Percentiles rank a stretch among this genome's conserved stretches.
Conservation (phyloP, 2,329 filamentous ascomycete species). For the Colletotrichum camelliae region DNA sequence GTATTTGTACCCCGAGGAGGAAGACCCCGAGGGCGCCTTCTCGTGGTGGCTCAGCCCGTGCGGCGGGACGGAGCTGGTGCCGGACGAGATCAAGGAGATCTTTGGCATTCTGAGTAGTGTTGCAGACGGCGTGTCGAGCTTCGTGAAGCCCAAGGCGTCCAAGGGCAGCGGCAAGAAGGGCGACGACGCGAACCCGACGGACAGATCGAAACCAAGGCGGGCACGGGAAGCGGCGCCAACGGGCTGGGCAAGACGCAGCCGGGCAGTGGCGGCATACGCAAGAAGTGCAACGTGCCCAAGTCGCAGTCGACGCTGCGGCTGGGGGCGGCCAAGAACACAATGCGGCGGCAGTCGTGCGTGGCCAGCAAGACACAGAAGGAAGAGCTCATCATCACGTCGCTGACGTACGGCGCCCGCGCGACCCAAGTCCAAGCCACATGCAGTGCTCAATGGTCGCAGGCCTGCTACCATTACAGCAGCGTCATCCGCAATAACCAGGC, state of each 20-base stretch:
- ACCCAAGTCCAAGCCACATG: slow-evolving; percentile 13
- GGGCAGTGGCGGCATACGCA: not conserved
- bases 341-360: slow-evolving; percentile 20
- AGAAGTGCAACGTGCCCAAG: slow-evolving; percentile 18
- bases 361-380: slow-evolving; percentile 10
- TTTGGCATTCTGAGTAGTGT: not conserved
- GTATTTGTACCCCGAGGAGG: not conserved
- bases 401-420: slow-evolving; percentile 10
- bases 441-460: slow-evolving; percentile 21
- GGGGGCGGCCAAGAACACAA: slow-evolving; percentile 18
- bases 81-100: slow-evolving; percentile 2
- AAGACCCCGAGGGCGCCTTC: not conserved
- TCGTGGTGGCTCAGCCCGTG: slow-evolving; percentile 2
- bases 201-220: not conserved
- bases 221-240: not conserved
- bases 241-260: not conserved
- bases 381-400: slow-evolving; percentile 23
- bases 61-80: not conserved
- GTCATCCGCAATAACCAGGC: slow-evolving; percentile 19
- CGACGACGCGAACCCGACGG: slow-evolving; percentile 1
- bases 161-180: slow-evolving; percentile 8
- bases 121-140: not conserved
- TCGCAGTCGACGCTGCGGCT: not conserved
- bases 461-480: slow-evolving; percentile 28
- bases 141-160: not conserved